Conservation (phyloP, 2,329 filamentous ascomycete species). For the Fusarium miscanthi region DNA sequence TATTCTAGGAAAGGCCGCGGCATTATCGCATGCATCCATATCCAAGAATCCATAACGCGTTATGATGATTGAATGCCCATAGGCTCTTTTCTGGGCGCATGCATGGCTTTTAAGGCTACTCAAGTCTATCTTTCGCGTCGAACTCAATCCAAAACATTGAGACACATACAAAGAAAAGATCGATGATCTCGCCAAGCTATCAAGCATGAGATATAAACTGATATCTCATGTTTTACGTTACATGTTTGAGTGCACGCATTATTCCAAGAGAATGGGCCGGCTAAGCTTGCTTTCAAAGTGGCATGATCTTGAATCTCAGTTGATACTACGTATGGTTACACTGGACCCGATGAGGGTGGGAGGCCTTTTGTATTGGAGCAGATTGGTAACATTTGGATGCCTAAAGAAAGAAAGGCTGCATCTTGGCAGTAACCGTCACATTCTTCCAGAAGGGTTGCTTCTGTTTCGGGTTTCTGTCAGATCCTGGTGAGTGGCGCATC, state of each 20-base stretch:
- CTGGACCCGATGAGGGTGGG: neutral
- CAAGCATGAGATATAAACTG: neutral
- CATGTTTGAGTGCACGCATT: neutral
- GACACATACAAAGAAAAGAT: constrained; percentile 1
- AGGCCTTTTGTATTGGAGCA: neutral
- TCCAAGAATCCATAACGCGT: neutral
- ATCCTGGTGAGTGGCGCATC: neutral
- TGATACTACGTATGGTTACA: neutral
- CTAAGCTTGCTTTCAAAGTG: constrained; percentile 6
- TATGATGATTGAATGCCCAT: neutral
- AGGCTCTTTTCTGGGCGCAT: neutral
- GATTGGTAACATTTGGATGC: neutral
- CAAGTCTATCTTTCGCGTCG: neutral
- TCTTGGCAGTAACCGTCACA: neutral
- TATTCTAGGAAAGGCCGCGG: neutral
- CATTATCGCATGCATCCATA: neutral
- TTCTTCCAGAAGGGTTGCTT: constrained; percentile 3
- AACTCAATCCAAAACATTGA: neutral
- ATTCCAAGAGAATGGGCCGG: neutral
- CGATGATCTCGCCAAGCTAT: constrained; percentile 14
- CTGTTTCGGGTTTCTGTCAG: neutral
- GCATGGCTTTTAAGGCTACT: neutral
- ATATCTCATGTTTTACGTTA: neutral
- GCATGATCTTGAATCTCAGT: neutral
- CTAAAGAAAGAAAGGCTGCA: neutral